Conservation (phyloP, 176 grass and related monocot genomes). For the Echinochloa phyllopogon region DNA sequence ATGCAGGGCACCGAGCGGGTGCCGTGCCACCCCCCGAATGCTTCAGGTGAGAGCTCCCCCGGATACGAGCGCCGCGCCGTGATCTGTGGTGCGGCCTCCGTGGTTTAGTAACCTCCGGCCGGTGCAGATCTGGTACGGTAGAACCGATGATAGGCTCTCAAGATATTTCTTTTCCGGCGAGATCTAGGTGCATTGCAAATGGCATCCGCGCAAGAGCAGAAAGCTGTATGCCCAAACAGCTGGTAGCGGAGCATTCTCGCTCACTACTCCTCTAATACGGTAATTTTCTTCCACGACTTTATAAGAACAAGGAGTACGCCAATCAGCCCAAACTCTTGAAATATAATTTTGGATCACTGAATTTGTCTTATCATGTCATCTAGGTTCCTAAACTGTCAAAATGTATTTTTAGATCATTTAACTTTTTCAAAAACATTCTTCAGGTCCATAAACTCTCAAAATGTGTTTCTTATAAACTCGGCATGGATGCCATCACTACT, state of each 20-base stretch:
- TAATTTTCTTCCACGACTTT: no score
- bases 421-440: no score
- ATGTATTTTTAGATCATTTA: no score
- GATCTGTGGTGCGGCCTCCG: conserved; percentile 6
- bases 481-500: no score
- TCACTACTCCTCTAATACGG: no score
- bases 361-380: no score
- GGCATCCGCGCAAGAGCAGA: background rate
- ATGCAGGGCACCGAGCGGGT: background rate
- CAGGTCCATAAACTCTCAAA: no score
- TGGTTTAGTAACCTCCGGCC: background rate
- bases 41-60: conserved; percentile 51
- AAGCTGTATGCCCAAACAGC: background rate
- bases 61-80: conserved; percentile 23
- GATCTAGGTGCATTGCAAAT: background rate
- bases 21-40: background rate
- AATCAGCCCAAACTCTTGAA: no score
- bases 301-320: no score
- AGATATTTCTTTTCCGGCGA: background rate
- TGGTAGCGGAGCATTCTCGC: background rate
- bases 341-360: no score
- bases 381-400: no score
- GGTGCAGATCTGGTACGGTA: background rate
- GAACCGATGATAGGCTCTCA: background rate
- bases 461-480: no score